These are phyloP conservation scores for Rhodamnia rubescens DNA, from an alignment of 345 rosid genomes.

Conservation along the genomic window DNA sequence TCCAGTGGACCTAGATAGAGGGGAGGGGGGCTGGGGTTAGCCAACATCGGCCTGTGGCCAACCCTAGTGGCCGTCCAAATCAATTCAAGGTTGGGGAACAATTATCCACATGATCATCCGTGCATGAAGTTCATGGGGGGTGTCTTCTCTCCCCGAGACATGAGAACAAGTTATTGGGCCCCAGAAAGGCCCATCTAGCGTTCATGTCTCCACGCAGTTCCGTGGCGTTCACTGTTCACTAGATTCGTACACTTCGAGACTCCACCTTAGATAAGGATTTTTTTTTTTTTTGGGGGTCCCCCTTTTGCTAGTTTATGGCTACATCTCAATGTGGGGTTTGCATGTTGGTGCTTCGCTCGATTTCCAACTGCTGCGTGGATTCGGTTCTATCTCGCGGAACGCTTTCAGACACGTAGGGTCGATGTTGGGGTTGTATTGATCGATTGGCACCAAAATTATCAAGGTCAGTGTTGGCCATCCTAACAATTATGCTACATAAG, in stretches of 20 bases:
- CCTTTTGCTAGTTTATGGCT: neutral
- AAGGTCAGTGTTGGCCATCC: accelerated
- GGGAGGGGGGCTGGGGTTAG: neutral
- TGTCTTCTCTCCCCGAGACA: neutral
- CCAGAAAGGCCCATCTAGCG: neutral
- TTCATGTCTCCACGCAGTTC: neutral
- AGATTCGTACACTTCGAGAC: neutral
- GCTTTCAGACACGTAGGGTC: neutral
- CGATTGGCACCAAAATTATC: too few relatives aligned
- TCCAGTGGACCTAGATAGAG: too few relatives aligned
- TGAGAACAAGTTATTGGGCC: neutral
- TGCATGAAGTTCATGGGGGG: constrained; percentile 8
- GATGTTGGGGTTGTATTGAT: neutral
- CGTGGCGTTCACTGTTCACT: neutral
- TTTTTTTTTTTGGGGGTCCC: accelerated
- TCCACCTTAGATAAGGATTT: neutral
- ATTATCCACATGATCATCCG: neutral
- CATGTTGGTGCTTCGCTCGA: neutral
- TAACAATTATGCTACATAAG: too few relatives aligned
- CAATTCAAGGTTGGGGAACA: neutral
- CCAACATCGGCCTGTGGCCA: neutral
- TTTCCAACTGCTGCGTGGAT: neutral
- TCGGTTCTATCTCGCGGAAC: neutral
- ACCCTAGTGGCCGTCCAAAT: neutral
- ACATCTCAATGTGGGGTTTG: neutral